Conservation (phyloP, 202 grass and related monocot genomes). For the Digitaria exilis region DNA sequence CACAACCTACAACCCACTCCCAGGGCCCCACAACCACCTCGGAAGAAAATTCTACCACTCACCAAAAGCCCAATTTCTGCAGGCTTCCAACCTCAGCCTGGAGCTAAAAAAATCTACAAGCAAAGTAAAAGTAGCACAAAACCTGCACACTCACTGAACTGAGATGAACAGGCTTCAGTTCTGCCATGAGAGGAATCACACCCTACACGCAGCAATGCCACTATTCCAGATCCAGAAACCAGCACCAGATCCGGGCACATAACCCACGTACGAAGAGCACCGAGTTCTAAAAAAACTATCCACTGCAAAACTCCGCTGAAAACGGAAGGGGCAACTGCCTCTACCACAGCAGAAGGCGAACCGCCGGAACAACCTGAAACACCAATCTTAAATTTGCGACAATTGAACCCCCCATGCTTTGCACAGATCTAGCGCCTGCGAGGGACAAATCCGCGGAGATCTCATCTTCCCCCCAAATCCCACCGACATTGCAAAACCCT, state of each 20-base stretch:
- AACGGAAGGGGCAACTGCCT: background rate
- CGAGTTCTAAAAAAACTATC: background rate
- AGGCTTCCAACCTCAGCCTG: background rate
- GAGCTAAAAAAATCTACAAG: background rate
- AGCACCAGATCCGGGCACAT: constrained; percentile 25
- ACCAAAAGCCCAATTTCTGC: constrained; percentile 17
- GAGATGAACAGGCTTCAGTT: background rate
- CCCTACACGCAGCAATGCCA: background rate
- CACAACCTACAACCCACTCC: constrained; percentile 29
- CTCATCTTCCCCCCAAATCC: constrained; percentile 10
- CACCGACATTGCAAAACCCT: constrained; percentile 26
- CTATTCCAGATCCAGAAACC: constrained; percentile 19
- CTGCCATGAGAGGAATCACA: background rate
- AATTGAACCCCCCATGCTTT: background rate
- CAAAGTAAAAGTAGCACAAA: background rate
- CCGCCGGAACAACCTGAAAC: background rate
- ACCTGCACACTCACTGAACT: background rate
- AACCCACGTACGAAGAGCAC: background rate
- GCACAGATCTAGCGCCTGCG: background rate
- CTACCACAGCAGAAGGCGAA: background rate
- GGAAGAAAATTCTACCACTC: background rate
- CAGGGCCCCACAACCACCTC: constrained; percentile 22
- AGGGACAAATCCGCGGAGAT: constrained; percentile 13
- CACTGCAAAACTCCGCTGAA: background rate
- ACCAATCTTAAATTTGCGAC: background rate